phyloP scores from a whole-genome alignment of 345 rosid genomes.

The Kandelia obovata region DNA sequence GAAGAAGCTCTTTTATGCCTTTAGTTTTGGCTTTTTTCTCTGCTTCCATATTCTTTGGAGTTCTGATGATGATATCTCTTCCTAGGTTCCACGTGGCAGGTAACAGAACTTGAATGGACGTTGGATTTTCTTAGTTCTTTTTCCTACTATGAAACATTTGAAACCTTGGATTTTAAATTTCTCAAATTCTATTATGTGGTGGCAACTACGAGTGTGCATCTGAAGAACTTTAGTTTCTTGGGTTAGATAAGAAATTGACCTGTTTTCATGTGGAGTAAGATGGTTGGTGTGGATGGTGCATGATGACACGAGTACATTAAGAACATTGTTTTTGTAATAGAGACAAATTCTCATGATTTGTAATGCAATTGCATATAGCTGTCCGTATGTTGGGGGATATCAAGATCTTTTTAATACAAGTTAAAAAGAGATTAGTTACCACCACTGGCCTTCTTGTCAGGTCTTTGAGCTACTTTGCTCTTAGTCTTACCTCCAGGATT shows the following conservation, averaged over 20 bases:
- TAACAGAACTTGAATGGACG: constrained; percentile 15
- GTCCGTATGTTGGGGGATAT: not conserved
- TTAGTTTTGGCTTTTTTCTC: not conserved
- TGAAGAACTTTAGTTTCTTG: not conserved
- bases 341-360: no score
- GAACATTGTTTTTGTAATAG: no score
- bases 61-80: constrained; percentile 23
- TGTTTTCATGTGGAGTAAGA: not conserved
- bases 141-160: not conserved
- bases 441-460: not conserved
- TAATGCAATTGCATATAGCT: not conserved
- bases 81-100: constrained; percentile 47
- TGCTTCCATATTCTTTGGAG: not conserved
- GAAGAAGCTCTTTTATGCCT: constrained; percentile 13
- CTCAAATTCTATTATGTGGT: not conserved
- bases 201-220: not conserved
- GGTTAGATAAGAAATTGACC: not conserved
- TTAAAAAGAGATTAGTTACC: no score
- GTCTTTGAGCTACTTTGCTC: not conserved
- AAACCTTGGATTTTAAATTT: not conserved
- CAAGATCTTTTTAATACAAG: no score
- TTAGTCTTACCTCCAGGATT: no score
- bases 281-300: not conserved
- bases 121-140: constrained; percentile 14
- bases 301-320: not conserved